Base-by-base conservation (phyloP, 2,329 filamentous ascomycete species). In the Cryphonectria naterciae region DNA sequence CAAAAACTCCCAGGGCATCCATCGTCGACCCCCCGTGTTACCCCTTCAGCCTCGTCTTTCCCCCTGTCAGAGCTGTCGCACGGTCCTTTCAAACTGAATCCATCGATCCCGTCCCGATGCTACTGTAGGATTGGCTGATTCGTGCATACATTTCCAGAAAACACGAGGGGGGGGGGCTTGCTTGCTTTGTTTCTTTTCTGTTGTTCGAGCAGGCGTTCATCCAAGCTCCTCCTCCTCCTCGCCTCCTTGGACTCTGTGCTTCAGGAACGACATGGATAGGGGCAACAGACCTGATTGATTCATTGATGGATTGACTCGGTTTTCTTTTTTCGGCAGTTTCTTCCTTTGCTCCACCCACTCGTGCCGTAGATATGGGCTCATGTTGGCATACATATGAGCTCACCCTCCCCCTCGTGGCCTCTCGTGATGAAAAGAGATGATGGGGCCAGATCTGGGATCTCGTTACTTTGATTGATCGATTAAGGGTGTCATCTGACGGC, bases 341-440 rank as follows among this genome's bases (percentile, higher is more conserved):
- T 22, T 35, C 22, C 32, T 61, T 17, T 37, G 7, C 58, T 39
- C 17, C 39, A n/a, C 28, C 17, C 35, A 43, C 11, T 49, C 46
- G 46, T 43, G 61, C 13, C 61, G 39, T 43, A 4, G n/a, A 17
- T 46, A 66, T 70, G 68, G 65, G 65, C 65, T 68, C 65, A 72
- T 60, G 52, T 32, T 15, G 37, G 39, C n/a, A 63, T 73, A 73
- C 71, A 71, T 71, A 73, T 69, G 68, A 46, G 68, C 71, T 63
- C 65, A 67, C 62, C 43, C 52, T 63, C 69, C 54, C 41, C n/a
- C 46, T 56, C 67, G 10, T 25, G 13, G 13, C 32, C 54, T 67
- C 63, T 64, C 56, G 25, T 54, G 54, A 61, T 32, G 19, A 28
- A 41, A 8, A 39, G 49, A 46, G 49, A 22, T 49, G 46, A 49